Conservation (phyloP, 495 filamentous ascomycete genomes). For the Tuber magnatum region DNA sequence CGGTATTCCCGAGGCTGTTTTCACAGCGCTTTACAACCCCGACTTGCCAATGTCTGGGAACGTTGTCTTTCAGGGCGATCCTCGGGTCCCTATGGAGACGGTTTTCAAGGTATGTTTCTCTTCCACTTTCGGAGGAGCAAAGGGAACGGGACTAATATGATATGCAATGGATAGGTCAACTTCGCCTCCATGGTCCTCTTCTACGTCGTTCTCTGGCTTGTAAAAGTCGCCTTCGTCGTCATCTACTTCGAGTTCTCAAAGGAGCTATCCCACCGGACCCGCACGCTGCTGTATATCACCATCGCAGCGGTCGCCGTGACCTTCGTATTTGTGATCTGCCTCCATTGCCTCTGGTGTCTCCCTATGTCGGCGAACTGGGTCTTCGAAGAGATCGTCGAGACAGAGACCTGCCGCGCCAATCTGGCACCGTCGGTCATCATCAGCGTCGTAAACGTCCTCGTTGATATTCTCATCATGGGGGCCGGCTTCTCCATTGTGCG, state of each 20-base stretch:
- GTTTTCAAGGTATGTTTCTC: conserved; percentile 4
- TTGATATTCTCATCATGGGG: neutral
- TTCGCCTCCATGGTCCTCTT: neutral
- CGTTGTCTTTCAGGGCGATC: neutral
- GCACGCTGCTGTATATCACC: neutral
- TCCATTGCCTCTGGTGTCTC: neutral
- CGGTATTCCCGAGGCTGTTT: neutral
- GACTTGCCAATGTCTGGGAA: neutral
- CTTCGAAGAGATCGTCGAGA: neutral
- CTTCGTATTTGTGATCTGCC: neutral
- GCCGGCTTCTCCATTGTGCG: conserved; percentile 1
- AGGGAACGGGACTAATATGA: neutral
- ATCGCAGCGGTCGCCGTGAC: neutral
- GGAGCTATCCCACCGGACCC: neutral
- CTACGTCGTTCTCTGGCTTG: neutral
- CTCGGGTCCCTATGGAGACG: neutral
- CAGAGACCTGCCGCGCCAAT: neutral
- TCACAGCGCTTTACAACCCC: neutral
- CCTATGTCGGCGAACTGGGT: neutral
- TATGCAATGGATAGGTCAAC: neutral
- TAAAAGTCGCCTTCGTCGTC: neutral
- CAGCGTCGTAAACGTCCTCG: neutral
- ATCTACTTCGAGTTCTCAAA: neutral
- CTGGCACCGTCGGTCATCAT: neutral
- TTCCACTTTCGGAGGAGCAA: neutral